These are phyloP conservation scores for Firmiana major DNA, from an alignment of 345 rosid species.

Conservation along the genomic window DNA sequence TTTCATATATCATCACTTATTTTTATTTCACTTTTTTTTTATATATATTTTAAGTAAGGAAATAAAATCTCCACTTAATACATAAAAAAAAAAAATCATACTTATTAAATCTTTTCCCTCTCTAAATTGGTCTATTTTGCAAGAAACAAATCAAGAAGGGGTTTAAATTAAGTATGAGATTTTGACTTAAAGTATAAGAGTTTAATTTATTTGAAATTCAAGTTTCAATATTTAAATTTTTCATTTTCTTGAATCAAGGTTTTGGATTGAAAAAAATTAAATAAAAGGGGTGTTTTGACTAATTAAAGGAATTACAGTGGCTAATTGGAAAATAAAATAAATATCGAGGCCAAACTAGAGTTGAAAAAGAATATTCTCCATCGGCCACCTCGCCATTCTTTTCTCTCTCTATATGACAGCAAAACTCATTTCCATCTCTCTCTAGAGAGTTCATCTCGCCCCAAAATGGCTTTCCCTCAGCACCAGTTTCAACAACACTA, in stretches of 20 bases:
- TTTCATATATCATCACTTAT: too few species aligned
- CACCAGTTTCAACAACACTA: conserved; percentile 39
- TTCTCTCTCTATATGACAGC: neutral
- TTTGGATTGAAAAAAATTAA: too few species aligned
- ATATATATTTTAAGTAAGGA: too few species aligned
- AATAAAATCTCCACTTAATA: too few species aligned
- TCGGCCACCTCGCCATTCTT: conserved; percentile 21
- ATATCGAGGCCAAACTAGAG: neutral
- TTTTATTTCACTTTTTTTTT: too few species aligned
- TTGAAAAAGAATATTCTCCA: conserved; percentile 20
- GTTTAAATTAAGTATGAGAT: neutral
- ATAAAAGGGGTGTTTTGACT: neutral
- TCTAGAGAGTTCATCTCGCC: conserved; percentile 2
- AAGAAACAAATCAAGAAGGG: neutral
- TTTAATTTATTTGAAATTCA: too few species aligned
- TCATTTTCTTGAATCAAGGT: too few species aligned
- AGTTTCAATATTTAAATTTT: too few species aligned
- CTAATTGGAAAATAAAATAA: neutral
- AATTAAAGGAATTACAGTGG: neutral
- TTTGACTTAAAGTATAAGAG: too few species aligned
- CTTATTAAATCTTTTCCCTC: too few species aligned
- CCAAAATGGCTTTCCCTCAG: conserved; percentile 58
- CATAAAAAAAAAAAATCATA: too few species aligned
- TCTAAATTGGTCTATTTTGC: neutral
- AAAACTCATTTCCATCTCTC: neutral